These are phyloP conservation scores for Eucalyptus pauciflora DNA, from an alignment of 345 rosid genomes.

Conservation along the genomic window DNA sequence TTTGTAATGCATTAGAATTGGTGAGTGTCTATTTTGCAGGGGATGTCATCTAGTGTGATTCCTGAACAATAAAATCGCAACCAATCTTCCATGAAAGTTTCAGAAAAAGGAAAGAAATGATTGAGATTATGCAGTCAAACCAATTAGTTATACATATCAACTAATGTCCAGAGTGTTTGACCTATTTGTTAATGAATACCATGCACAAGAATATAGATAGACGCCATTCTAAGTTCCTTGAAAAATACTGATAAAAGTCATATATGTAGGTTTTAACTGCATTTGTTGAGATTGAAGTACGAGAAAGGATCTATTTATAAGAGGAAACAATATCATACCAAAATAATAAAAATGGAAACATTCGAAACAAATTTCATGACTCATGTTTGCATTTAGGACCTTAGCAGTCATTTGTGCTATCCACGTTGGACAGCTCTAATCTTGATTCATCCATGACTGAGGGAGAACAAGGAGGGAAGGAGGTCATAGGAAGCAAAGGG, in stretches of 20 bases:
- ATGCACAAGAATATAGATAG: not conserved
- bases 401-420: too few species aligned
- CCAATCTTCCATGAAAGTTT: too few species aligned
- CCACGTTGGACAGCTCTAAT: too few species aligned
- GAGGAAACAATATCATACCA: not conserved
- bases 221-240: not conserved
- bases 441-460: too few species aligned
- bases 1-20: not conserved
- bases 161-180: not conserved
- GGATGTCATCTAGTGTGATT: conserved; percentile 7
- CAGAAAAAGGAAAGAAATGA: too few species aligned
- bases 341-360: too few species aligned
- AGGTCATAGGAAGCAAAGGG: too few species aligned
- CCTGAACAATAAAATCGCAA: too few species aligned
- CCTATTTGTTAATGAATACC: not conserved
- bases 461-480: too few species aligned
- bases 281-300: too few species aligned
- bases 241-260: not conserved
- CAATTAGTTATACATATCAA: not conserved
- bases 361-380: too few species aligned
- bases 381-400: too few species aligned
- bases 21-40: conserved; percentile 17
- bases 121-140: not conserved
- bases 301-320: not conserved
- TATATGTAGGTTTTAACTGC: not conserved